Evolutionary conservation across 495 filamentous ascomycete genomes (phyloP), one percentile per base, ranked within the genome.

Genomic region (Thozetella sp.): DNA sequence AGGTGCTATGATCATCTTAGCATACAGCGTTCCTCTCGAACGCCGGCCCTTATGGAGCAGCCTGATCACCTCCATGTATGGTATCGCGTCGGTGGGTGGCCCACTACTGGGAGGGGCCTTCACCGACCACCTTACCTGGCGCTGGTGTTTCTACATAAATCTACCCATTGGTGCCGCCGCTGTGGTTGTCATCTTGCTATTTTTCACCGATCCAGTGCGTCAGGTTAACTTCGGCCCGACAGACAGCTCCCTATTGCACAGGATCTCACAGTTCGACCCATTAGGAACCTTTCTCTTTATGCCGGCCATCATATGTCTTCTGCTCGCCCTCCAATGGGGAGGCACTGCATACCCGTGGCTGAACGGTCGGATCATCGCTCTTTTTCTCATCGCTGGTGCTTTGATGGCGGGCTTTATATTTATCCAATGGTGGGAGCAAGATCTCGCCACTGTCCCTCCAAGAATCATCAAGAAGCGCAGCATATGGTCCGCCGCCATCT

Each of bases 271-370:
- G 50, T 78, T 95, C 48, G 92, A 96, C 68, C 78, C 86, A 0
- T 63, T 83, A 1, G 92, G 92, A 2, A 89, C 84, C 0, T 1
- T 78, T 1, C 69, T 90, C 54, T 90, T 96, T 65, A 75, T 96
- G 40, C 90, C 91, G 1, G 81, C 79, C 13, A 83, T 96, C 24
- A 78, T 93, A 60, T 88, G 83, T 60, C 72, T 94, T 1, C 68
- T 96, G n/a, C 76, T 97, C 0, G 93, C 93, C 0, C 77, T 97
- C 19, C 91, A 95, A 68, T 96, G 93, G 93, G 92, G 92, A 48
- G 93, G 92, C 2, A 81, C 81, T 0, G 81, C 73, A 25, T 92
- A 93, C 60, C 58, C 72, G 0, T 96, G 92, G 92, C 65, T 59
- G 50, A 80, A 78, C 60, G 84, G 78, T 52, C 85, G 87, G 15